Evolutionary conservation across 306 rosid genomes (phyloP), one percentile per base, ranked within the genome.

Genomic region (Arachis stenosperma): DNA sequence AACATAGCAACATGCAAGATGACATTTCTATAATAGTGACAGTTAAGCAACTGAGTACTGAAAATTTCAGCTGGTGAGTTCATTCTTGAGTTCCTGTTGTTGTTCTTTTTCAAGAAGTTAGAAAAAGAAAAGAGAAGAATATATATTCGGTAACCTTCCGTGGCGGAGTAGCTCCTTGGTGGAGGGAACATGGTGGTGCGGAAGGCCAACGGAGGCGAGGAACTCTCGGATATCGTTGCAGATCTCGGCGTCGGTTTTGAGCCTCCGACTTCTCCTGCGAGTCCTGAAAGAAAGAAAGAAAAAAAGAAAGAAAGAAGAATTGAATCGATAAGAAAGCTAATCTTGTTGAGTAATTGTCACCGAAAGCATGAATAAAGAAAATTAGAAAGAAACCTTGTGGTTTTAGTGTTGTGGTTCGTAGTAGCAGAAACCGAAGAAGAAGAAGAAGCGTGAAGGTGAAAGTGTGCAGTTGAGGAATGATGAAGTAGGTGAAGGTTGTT

Each of bases 211-310:
- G 0, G 81, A 71, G 6, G 67, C 79, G 15, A 89, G 57, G 43
- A 94, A 91, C 78, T 86, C 84, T 33, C 84, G 79, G 9, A 94
- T 86, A 1, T 94, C 98, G 42, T 67, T 67, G 77, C 91, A 79
- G 70, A 94, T 89, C 84, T 94, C 97, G 54, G 62, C 94, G 69
- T 91, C 87, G 75, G 79, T 86, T 86, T 93, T 93, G 5, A 70
- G 67, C 77, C 84, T 86, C 57, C 90, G 86, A 39, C 75, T 81
- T 65, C 61, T 79, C 78, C 61, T 79, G 4, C 37, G 3, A 2
- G 37, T 33, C 78, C 93, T 86, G 79, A 77, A 79, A 57, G 22
- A 57, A 75, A 61, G 40, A 47, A 41, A 57, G 22, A 17, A 17
- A 17, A 0, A 17, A 17, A 17, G 56, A 37, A 70, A 64, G 46